phyloP scores from a whole-genome alignment of 345 rosid species.

The Streptanthus diversifolius region DNA sequence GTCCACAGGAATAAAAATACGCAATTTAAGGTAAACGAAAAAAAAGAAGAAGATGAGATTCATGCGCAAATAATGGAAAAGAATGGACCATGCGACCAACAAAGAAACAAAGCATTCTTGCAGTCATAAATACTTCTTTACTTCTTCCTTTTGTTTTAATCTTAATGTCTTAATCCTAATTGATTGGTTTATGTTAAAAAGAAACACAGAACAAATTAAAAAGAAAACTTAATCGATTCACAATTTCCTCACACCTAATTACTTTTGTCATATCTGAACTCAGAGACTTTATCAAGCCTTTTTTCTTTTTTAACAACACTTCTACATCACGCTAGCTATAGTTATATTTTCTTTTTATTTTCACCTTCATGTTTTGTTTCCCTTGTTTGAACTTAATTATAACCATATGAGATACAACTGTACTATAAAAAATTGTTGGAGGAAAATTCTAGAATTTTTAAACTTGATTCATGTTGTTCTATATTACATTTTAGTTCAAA shows the following conservation, averaged over 20 bases:
- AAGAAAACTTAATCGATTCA: constrained; percentile 1
- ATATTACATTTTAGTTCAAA: background rate
- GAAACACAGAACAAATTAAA: background rate
- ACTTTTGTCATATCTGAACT: constrained; percentile 11
- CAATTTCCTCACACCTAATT: constrained; percentile 4
- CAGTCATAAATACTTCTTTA: constrained; percentile 5
- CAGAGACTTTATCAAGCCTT: constrained; percentile 7
- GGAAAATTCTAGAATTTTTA: background rate
- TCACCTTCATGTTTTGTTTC: background rate
- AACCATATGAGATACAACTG: background rate
- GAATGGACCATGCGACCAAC: constrained; percentile 29
- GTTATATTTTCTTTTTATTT: background rate
- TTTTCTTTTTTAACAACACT: constrained; percentile 8
- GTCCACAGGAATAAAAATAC: background rate
- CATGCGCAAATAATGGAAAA: constrained; percentile 32
- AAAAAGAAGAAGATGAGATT: background rate
- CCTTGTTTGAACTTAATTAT: background rate
- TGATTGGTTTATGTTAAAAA: constrained; percentile 10
- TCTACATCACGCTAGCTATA: constrained; percentile 14
- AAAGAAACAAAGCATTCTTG: constrained; percentile 27
- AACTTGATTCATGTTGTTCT: background rate
- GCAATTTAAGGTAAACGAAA: constrained; percentile 15
- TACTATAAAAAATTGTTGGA: background rate
- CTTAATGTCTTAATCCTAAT: constrained; percentile 14
- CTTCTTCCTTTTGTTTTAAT: constrained; percentile 11